phyloP scores from a whole-genome alignment of 495 filamentous ascomycete species.

The Endocarpon pusillum region DNA sequence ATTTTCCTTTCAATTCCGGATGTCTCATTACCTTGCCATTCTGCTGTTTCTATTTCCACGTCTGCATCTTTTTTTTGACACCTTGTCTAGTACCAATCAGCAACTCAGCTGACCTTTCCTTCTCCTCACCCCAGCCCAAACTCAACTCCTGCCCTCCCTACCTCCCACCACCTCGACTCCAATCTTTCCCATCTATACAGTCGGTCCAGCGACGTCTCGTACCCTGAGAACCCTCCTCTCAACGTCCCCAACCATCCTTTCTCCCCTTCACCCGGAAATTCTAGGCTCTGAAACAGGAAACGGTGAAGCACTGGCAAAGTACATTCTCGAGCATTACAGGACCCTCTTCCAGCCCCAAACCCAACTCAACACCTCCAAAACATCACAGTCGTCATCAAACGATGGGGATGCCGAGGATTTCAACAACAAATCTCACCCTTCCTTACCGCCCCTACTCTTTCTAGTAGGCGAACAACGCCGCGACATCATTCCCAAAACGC shows the following conservation, averaged over 20 bases:
- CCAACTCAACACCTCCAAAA: conserved; percentile 14
- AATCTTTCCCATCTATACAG: conserved; percentile 59
- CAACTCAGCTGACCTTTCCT: too few relatives aligned
- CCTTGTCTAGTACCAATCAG: too few relatives aligned
- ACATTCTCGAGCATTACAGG: conserved; percentile 62
- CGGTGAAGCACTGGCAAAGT: conserved; percentile 56
- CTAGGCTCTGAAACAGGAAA: conserved; percentile 67
- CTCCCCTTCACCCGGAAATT: conserved; percentile 31
- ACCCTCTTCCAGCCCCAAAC: conserved; percentile 12
- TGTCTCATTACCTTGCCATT: too few relatives aligned
- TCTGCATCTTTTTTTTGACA: too few relatives aligned
- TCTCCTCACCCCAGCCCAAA: too few relatives aligned
- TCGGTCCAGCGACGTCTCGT: conserved; percentile 77
- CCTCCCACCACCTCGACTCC: conserved; percentile 20
- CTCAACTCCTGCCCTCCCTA: too few relatives aligned
- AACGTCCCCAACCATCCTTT: conserved; percentile 7
- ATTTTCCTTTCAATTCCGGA: too few relatives aligned
- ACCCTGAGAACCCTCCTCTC: conserved; percentile 43
- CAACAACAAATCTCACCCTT: conserved; percentile 8
- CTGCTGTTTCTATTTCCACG: too few relatives aligned
- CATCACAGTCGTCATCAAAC: not conserved
- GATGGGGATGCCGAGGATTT: conserved; percentile 2
- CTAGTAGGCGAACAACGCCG: conserved; percentile 71
- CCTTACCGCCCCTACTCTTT: conserved; percentile 62
- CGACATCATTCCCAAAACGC: conserved; percentile 69